Evolutionary conservation across 495 filamentous ascomycete species (phyloP), one percentile per base, ranked within the genome.

Genomic region (Aspergillus ostianus): DNA sequence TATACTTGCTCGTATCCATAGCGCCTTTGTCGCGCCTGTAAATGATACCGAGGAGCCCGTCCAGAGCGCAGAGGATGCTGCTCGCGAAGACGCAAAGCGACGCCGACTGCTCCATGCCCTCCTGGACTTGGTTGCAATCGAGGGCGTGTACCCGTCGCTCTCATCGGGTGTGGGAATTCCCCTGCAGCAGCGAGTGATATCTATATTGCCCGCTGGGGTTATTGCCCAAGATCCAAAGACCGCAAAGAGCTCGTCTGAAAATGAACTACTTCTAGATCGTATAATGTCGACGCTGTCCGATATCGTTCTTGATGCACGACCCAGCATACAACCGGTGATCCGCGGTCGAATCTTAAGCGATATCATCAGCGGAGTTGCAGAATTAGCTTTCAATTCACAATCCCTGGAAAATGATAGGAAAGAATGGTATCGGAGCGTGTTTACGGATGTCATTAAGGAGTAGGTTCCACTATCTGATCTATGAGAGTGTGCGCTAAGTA

Each of bases 111-210:
- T 83, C 2, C 74, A 77, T 70, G 77, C 77, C 7, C 69, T 85
- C 17, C 69, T 84, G 15, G 82, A 85, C 56, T 62, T 85, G 47
- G 73, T 84, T 27, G 80, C 81, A 0, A 60, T 85, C 1, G 82
- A 85, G 62, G 82, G 82, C 10, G 77, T 85, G 32, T 84, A 85
- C 56, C 82, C 82, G 15, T 82, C 76, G 0, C 69, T 84, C 3
- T 82, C 82, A 10, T 61, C 70, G 15, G 81, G 82, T 20, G 80
- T 84, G 23, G 82, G 81, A 0, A 79, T 84, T 51, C 82, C 82
- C 8, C 65, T 84, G 20, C 80, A 84, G 62, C 71, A 81, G 53
- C 71, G 82, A 56, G 76, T 84, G 3, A 80, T 82, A 29, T 82
- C 80, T 45, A 77, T 79, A 5, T 54, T 83, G 23, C 78, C 77